These are phyloP conservation scores for Fusarium veterinarium DNA, from an alignment of 2,329 filamentous ascomycete genomes.

Conservation along the genomic window DNA sequence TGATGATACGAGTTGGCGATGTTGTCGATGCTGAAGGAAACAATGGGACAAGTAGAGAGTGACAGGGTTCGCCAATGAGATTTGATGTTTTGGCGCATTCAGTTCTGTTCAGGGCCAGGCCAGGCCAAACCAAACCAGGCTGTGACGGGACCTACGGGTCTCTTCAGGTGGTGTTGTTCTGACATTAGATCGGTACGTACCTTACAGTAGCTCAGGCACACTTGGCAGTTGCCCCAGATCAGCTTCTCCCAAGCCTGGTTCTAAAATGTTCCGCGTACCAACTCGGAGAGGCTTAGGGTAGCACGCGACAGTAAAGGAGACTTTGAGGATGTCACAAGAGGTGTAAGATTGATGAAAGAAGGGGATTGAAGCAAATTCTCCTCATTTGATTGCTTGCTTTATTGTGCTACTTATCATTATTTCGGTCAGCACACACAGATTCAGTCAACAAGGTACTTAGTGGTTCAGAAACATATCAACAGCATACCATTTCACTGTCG, in stretches of 20 bases:
- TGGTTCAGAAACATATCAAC: not conserved
- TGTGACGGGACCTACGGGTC: not conserved
- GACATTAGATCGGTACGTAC: constrained; percentile 30
- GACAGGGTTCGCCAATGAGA: constrained; percentile 22
- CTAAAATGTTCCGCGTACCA: not conserved
- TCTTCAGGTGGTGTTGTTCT: constrained; percentile 35
- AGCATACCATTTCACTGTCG: not conserved
- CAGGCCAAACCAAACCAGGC: not conserved
- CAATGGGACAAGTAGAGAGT: constrained; percentile 23
- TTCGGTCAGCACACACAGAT: accelerated
- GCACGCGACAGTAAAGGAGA: not conserved
- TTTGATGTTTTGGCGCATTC: constrained; percentile 26
- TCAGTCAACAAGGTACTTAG: not conserved
- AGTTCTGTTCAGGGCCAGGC: constrained; percentile 8
- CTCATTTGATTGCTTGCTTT: not conserved
- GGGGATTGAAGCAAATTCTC: not conserved
- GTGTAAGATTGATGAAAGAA: not conserved
- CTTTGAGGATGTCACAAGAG: not conserved
- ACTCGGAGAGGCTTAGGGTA: not conserved
- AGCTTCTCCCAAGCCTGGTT: not conserved
- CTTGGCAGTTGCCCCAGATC: not conserved
- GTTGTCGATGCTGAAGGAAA: constrained; percentile 14
- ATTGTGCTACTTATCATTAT: not conserved
- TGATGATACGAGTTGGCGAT: constrained; percentile 28
- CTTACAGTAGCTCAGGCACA: constrained; percentile 31